Base-by-base conservation (phyloP, 805 yeast genomes). In the Sugiyamaella lignohabitans region DNA sequence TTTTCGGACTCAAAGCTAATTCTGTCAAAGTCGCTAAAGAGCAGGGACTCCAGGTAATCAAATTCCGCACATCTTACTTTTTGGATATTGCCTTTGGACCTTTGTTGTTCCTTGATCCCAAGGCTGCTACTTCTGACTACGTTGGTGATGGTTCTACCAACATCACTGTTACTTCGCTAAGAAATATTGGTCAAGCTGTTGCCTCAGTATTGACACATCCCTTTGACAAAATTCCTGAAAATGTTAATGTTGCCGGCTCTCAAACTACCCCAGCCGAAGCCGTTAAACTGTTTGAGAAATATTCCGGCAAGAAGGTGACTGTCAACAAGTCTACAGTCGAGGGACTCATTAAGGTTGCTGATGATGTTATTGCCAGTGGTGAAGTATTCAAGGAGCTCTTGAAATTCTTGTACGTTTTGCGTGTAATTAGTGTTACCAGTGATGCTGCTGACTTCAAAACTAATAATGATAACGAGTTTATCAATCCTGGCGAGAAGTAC, bases 401-500 rank as follows among this genome's bases (percentile, higher is more conserved):
- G 3, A 32, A 29, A 2, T 40, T 48, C 38, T 19, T 36, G 16
- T 16, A 42, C 21, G 34, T 38, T 11, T 21, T 47, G 19, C 19
- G 17, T 17, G 50, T 43, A n/a, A 38, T 39, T n/a, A 24, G 37
- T 11, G 36, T 29, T 40, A 35, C 44, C 22, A 27, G 30, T 27
- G 43, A 30, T 17, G 40, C 27, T 5, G 36, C 17, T n/a, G 45
- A 49, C 39, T 35, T 35, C 32, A 22, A 29, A 16, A 27, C 22
- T 2, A 20, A 40, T 37, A 50, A 48, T 38, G 52, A 55, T 32
- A 53, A 55, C 36, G 57, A 54, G 17, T 40, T 52, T 19, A 59
- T 57, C 35, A 57, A 57, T 42, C 58, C 59, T 22, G 60, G 59
- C 6, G n/a, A n/a, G n/a, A n/a, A n/a, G n/a, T 30, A 53, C 29